These are phyloP conservation scores for Kockovaella imperatae DNA, from an alignment of 768 basidiomycete species.

Conservation along the genomic window DNA sequence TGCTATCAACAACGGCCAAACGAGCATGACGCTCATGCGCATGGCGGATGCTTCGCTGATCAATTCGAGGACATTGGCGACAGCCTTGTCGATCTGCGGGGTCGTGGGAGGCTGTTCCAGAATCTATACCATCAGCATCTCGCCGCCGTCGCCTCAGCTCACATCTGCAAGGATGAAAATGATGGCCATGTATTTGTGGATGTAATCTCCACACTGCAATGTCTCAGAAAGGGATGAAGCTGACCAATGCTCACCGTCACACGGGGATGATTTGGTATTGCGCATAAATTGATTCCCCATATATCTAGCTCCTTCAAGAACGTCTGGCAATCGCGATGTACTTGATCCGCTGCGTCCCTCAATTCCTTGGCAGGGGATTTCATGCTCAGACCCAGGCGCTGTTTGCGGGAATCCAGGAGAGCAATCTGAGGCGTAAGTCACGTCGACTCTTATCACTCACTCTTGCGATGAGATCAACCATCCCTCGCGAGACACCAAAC, in stretches of 20 bases:
- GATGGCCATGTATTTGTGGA: conserved; percentile 28
- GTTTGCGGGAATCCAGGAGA: conserved; percentile 22
- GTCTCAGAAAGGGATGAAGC: neutral
- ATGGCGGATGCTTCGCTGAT: conserved; percentile 29
- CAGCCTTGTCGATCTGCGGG: conserved; percentile 14
- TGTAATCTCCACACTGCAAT: conserved; percentile 25
- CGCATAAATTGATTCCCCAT: conserved; percentile 25
- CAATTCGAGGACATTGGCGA: conserved; percentile 28
- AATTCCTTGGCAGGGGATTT: conserved; percentile 14
- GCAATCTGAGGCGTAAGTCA: conserved; percentile 14
- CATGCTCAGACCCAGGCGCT: conserved; percentile 17
- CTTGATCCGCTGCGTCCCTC: conserved; percentile 17
- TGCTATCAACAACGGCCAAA: conserved; percentile 34
- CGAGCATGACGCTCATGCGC: conserved; percentile 31
- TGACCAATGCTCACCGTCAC: conserved; percentile 15
- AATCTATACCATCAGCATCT: conserved; percentile 6
- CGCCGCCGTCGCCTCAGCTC: neutral
- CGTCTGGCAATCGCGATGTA: conserved; percentile 17
- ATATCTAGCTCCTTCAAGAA: conserved; percentile 31
- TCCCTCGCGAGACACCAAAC: conserved; percentile 21
- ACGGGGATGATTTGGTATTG: conserved; percentile 19
- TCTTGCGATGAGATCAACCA: conserved; percentile 27
- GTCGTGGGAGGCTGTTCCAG: conserved; percentile 20
- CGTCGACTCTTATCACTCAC: conserved; percentile 4
- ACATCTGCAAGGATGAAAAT: conserved; percentile 22